Evolutionary conservation across 805 yeast species (phyloP).

Genomic region (Lipomyces anomalus): DNA sequence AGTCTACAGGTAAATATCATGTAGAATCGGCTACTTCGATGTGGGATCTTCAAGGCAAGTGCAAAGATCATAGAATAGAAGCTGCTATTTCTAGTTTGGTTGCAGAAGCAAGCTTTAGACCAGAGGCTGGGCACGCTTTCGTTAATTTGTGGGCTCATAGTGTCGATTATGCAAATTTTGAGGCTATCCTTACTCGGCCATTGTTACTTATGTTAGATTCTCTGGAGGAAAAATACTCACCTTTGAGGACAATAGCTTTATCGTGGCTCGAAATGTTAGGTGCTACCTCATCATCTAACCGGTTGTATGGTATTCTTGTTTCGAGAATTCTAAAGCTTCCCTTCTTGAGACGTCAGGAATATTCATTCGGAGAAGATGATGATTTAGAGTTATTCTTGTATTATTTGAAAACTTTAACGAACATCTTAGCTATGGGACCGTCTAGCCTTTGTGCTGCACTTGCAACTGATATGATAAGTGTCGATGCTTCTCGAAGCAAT

Average conservation of each 20-base stretch:
- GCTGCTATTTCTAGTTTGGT: slow-evolving; percentile 63
- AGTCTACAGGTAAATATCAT: slow-evolving; percentile 51
- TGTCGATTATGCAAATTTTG: slow-evolving; percentile 42
- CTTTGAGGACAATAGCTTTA: slow-evolving; percentile 26
- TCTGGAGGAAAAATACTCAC: slow-evolving; percentile 41
- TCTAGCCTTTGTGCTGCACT: slow-evolving; percentile 42
- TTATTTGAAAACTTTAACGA: slow-evolving; percentile 48
- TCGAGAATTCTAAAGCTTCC: slow-evolving; percentile 46
- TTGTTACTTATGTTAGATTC: slow-evolving; percentile 65
- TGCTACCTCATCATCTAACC: slow-evolving; percentile 36
- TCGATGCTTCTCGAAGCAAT: slow-evolving; percentile 23
- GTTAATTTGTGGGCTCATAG: slow-evolving; percentile 73
- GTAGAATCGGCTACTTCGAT: slow-evolving; percentile 65
- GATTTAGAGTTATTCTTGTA: slow-evolving; percentile 64
- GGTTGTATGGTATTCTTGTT: slow-evolving; percentile 55
- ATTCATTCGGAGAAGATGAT: slow-evolving; percentile 40
- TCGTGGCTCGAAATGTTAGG: slow-evolving; percentile 25
- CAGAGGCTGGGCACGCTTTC: slow-evolving; percentile 49
- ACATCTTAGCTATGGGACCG: slow-evolving; percentile 46
- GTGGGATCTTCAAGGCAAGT: slow-evolving; percentile 52
- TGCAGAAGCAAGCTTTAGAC: slow-evolving; percentile 34
- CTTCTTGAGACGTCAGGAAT: slow-evolving; percentile 31
- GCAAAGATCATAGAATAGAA: slow-evolving; percentile 54
- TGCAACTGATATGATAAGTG: slow-evolving; percentile 48
- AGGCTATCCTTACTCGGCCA: slow-evolving; percentile 53